phyloP scores from a whole-genome alignment of 176 grass and related monocot species.

The Secale cereale region DNA sequence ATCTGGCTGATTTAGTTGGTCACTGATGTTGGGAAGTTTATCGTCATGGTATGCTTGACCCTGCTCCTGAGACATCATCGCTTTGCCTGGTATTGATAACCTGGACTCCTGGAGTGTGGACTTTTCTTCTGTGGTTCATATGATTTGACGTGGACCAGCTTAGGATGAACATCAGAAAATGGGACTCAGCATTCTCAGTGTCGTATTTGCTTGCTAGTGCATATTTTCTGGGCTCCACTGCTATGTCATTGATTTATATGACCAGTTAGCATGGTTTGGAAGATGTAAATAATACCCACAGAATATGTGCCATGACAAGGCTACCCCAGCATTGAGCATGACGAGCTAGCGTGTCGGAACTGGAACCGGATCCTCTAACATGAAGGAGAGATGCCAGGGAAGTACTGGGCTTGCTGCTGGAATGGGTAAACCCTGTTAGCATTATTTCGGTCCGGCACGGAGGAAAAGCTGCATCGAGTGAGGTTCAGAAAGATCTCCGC shows the following conservation, averaged over 20 bases:
- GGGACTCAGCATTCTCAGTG: background rate
- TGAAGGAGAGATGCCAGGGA: too few species aligned
- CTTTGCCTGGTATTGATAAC: background rate
- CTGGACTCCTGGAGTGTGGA: background rate
- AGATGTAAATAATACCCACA: constrained; percentile 1
- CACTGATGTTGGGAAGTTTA: background rate
- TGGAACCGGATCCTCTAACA: too few species aligned
- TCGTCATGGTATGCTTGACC: background rate
- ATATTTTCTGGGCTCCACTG: background rate
- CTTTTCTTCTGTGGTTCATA: background rate
- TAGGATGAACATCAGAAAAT: background rate
- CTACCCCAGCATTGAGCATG: background rate
- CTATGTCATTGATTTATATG: background rate
- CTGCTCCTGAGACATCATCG: background rate
- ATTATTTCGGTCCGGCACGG: background rate
- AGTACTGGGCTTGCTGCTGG: background rate
- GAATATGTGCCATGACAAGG: background rate
- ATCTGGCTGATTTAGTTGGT: background rate
- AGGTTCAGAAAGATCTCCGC: constrained; percentile 1
- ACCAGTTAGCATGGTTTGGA: background rate
- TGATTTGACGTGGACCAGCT: background rate
- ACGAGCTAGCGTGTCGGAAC: background rate
- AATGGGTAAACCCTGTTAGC: background rate
- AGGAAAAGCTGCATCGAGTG: background rate
- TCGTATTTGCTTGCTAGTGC: background rate